Evolutionary conservation across 2,329 filamentous ascomycete species (phyloP).

Genomic region (Trichoderma semiorbis): DNA sequence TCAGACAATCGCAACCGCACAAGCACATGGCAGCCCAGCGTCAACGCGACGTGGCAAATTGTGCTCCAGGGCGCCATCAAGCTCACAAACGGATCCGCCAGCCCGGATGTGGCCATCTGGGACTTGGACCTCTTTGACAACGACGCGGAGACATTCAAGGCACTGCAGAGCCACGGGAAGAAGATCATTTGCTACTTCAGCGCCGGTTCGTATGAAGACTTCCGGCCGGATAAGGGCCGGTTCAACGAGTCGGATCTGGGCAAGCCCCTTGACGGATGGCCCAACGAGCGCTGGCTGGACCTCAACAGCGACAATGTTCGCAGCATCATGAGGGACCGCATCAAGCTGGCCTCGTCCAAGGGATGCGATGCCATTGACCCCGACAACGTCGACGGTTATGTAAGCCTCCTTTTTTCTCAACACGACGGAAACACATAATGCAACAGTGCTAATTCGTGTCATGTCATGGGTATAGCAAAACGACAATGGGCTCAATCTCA

Average conservation of each 20-base stretch:
- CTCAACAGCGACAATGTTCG: slow-evolving; percentile 56
- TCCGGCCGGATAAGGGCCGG: slow-evolving; percentile 53
- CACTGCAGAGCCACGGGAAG: slow-evolving; percentile 54
- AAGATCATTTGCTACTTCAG: slow-evolving; percentile 75
- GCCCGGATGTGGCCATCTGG: slow-evolving; percentile 49
- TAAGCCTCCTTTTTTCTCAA: slow-evolving; percentile 31
- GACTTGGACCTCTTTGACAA: slow-evolving; percentile 57
- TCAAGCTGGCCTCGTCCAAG: slow-evolving; percentile 57
- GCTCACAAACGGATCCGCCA: slow-evolving; percentile 38
- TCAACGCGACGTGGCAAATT: slow-evolving; percentile 59
- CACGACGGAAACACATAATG: neutral
- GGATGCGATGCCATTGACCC: slow-evolving; percentile 68
- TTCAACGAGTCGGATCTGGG: slow-evolving; percentile 58
- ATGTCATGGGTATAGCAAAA: slow-evolving; percentile 44
- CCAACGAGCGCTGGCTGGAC: slow-evolving; percentile 64
- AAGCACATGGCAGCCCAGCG: slow-evolving; percentile 49
- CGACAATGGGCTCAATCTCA: slow-evolving; percentile 59
- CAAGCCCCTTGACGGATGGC: slow-evolving; percentile 59
- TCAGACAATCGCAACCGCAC: slow-evolving; percentile 21
- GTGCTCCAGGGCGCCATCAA: slow-evolving; percentile 46
- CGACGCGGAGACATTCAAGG: slow-evolving; percentile 40
- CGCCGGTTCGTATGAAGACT: slow-evolving; percentile 65
- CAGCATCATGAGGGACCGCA: slow-evolving; percentile 59
- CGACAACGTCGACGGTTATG: slow-evolving; percentile 64
- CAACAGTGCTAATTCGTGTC: neutral